phyloP scores from a whole-genome alignment of 2,329 filamentous ascomycete genomes.

The Fusarium sp. region DNA sequence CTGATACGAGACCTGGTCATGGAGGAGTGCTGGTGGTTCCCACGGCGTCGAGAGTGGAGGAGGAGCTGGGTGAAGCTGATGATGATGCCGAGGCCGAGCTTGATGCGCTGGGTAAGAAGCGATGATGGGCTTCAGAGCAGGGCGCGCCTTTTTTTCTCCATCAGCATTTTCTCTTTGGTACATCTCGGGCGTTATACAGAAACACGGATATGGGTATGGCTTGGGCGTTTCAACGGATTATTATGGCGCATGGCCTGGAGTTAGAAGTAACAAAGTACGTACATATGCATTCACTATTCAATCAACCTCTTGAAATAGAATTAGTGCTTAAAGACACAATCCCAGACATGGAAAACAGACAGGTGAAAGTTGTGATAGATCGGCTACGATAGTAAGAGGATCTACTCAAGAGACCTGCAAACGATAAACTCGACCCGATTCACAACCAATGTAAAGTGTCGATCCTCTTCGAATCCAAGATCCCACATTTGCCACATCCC shows the following conservation, averaged over 20 bases:
- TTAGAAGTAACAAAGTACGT: conserved; percentile 9
- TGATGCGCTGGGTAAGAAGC: conserved; percentile 57
- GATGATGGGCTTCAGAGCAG: conserved; percentile 39
- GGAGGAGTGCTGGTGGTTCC: neutral
- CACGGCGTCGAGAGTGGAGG: conserved; percentile 55
- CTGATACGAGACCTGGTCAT: conserved; percentile 47
- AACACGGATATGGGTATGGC: neutral
- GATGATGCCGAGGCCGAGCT: conserved; percentile 61
- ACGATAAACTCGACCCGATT: neutral
- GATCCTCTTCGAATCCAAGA: neutral
- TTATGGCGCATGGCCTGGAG: conserved; percentile 14
- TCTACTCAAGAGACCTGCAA: neutral
- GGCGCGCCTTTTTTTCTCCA: neutral
- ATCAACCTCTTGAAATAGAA: neutral
- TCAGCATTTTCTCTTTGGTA: neutral
- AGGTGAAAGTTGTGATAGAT: neutral
- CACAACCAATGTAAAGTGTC: neutral
- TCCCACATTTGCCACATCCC: neutral
- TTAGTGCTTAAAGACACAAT: neutral
- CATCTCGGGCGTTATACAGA: conserved; percentile 16
- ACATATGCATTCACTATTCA: neutral
- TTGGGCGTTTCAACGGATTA: conserved; percentile 25
- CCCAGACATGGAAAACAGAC: neutral
- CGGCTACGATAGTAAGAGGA: neutral
- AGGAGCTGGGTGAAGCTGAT: conserved; percentile 66